Evolutionary conservation across 1,284 basidiomycete species (phyloP).

Genomic region (Melampsora occidentalis): DNA sequence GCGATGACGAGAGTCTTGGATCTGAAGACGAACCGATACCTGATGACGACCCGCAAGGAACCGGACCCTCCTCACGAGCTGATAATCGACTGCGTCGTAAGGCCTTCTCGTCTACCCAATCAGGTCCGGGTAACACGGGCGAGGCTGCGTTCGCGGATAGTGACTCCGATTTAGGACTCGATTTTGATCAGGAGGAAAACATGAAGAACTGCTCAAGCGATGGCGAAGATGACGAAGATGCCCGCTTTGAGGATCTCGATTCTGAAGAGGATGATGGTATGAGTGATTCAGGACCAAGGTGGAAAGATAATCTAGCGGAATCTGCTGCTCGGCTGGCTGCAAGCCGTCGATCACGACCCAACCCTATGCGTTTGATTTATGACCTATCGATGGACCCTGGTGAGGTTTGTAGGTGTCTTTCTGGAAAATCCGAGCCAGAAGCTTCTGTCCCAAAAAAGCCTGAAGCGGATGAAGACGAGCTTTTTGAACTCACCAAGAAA

Average conservation of each 20-base stretch:
- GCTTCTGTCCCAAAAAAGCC: constrained; percentile 10
- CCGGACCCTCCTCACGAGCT: constrained; percentile 44
- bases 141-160: constrained; percentile 52
- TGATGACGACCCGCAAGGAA: background rate
- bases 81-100: constrained; percentile 25
- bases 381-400: constrained; percentile 66
- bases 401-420: constrained; percentile 62
- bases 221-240: constrained; percentile 52
- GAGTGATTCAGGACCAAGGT: constrained; percentile 59
- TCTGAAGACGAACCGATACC: constrained; percentile 48
- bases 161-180: constrained; percentile 53
- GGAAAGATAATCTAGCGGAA: constrained; percentile 72
- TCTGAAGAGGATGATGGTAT: constrained; percentile 47
- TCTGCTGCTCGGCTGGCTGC: constrained; percentile 57
- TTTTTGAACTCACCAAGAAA: constrained; percentile 47
- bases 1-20: constrained; percentile 48
- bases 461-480: constrained; percentile 48
- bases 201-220: constrained; percentile 10
- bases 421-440: constrained; percentile 52
- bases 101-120: constrained; percentile 24
- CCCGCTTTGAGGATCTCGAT: constrained; percentile 8
- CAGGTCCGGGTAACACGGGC: constrained; percentile 11
- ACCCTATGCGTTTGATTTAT: constrained; percentile 88
- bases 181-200: constrained; percentile 18
- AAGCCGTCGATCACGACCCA: constrained; percentile 59